Base-by-base conservation (phyloP, 495 filamentous ascomycete genomes). In the Podospora sp. region DNA sequence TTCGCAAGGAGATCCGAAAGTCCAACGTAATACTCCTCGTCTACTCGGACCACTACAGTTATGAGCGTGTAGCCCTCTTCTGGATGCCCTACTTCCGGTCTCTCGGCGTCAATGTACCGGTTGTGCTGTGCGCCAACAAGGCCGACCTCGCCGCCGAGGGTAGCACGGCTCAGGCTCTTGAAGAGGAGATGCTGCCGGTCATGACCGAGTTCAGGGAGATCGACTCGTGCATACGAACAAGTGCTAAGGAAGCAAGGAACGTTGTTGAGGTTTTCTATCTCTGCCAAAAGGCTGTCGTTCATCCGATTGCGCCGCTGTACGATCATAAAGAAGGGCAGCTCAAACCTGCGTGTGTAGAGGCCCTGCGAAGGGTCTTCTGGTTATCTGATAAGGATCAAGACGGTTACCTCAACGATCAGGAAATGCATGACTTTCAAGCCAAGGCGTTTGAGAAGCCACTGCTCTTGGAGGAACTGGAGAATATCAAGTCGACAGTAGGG, bases 171-270 rank as follows among this genome's bases (percentile, higher is more conserved):
- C 90, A 96, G 75, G 90, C 97, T 14, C 85, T 96, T 12, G 91
- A 94, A 72, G 94, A 97, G 73, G 95, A 99, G 81, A 99, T 99
- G 96, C 82, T 99, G 60, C 96, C 95, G 2, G 89, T 98, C 69
- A 98, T 99, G 95, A 87, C 91, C 52, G 95, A 99, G 77, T 99
- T 98, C 83, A 95, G 97, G 76, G 95, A 99, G 78, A 97, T 99
- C 57, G 95, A 99, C 72, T 96, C 93, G 1, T 97, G 95, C 77
- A 97, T 99, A 75, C 87, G 95, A 58, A 92, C 94, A 0, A 98
- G 94, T 76, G 95, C 96, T 24, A 88, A 93, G 69, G 94, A 99
- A 74, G 91, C 97, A 71, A 89, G 91, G 65, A 99, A 99, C 79
- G 90, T 98, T 68, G 96, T 97, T 72, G 94, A 99, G 79, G 92